Conservation (phyloP, 441 rosid species). For the Erysimum cheiri region DNA sequence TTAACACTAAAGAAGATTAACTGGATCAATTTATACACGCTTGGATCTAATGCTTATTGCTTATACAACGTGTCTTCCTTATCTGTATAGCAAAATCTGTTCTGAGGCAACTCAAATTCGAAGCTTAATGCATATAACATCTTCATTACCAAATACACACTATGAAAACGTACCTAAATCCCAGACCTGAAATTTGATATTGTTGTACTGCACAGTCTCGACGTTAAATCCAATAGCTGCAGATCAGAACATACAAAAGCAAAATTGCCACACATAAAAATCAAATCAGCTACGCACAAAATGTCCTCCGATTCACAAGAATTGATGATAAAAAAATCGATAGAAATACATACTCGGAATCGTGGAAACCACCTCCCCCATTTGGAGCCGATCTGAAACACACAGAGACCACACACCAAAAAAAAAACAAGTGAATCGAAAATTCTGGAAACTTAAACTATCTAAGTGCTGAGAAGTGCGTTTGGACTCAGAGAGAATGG, state of each 20-base stretch:
- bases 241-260: constrained; percentile 1
- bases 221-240: constrained; percentile 96
- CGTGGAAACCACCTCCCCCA: constrained; percentile 53
- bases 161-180: constrained; percentile 67
- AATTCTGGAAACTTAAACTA: not conserved
- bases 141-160: not conserved
- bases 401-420: not conserved
- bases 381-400: constrained; percentile 50
- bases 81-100: not conserved
- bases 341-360: constrained; percentile 43
- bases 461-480: not conserved
- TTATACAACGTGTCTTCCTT: not conserved
- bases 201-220: constrained; percentile 86
- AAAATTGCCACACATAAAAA: not conserved
- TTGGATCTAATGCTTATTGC: constrained; percentile 7
- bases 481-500: not conserved
- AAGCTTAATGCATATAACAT: not conserved
- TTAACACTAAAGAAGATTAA: constrained; percentile 1
- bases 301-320: not conserved
- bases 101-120: not conserved
- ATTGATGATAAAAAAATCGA: not conserved
- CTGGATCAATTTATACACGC: not conserved
- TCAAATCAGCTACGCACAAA: not conserved
- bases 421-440: constrained; percentile 8
- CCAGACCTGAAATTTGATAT: constrained; percentile 96